Evolutionary conservation across 2,329 filamentous ascomycete genomes (phyloP), one percentile per base, ranked within the genome.

Genomic region (Neonectria sp.): DNA sequence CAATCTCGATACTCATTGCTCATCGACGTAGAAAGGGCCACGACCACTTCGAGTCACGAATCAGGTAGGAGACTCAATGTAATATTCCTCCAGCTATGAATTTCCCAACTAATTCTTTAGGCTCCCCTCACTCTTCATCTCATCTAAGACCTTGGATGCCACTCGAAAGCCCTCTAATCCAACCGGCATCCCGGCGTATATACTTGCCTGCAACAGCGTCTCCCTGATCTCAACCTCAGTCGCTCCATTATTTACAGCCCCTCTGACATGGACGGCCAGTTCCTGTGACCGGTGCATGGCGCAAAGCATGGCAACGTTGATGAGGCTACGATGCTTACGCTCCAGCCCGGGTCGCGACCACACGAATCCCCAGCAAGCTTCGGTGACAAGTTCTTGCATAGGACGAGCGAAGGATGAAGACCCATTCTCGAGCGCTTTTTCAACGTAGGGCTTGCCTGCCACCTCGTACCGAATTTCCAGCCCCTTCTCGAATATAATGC

Each of bases 311-410:
- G 55, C 65, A 25, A 67, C 60, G n/a, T 67, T 67, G 6, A 67
- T 45, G 2, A 67, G 24, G 9, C 48, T 55, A 17, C 65, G 56
- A 9, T 67, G 65, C 25, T 68, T 65, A 9, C 62, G 49, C 33
- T 68, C 65, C 13, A 68, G 35, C 9, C 65, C 65, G 5, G 65
- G 61, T 3, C 65, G 45, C 11, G 65, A 53, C 65, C 65, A 68
- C 24, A 61, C 61, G 9, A 46, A 68, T 40, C 65, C 65, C 61
- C 65, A 68, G 35, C 65, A 68, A 5, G 51, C 51, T 33, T 68
- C 65, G 9, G 65, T 68, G 21, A 68, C 65, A 6, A 68, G 65
- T 29, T 68, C 61, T 48, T 68, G 65, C 52, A 60, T 61, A 0
- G 65, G 65, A 12, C 57, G 51, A 12, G 65, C 49, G 35, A 68